These are phyloP conservation scores for Parastagonospora avenae DNA, from an alignment of 2,329 filamentous ascomycete species.

Conservation along the genomic window DNA sequence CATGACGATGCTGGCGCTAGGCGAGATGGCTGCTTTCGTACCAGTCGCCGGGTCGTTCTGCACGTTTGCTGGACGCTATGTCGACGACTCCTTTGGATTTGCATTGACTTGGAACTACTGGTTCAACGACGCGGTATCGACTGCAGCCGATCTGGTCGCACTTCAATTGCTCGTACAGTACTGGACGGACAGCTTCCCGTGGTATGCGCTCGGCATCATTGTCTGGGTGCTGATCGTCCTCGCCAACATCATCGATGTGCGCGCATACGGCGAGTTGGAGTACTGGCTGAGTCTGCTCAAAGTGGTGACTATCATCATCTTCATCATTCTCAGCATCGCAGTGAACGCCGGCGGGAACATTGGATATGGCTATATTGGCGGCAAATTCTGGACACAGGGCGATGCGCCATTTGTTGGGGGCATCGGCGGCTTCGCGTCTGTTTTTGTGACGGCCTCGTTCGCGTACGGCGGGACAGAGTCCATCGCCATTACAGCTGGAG, in stretches of 20 bases:
- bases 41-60: constrained; percentile 41
- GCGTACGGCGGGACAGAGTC: constrained; percentile 76
- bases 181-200: constrained; percentile 44
- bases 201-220: constrained; percentile 36
- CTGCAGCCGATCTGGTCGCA: constrained; percentile 43
- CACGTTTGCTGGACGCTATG: constrained; percentile 45
- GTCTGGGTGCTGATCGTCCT: constrained; percentile 40
- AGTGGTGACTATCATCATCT: constrained; percentile 41
- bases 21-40: constrained; percentile 47
- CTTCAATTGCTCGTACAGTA: constrained; percentile 42
- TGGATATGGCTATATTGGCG: constrained; percentile 53
- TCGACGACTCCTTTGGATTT: constrained; percentile 66
- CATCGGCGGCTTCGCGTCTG: constrained; percentile 64
- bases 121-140: constrained; percentile 39
- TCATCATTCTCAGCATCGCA: constrained; percentile 40
- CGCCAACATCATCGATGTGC: constrained; percentile 45
- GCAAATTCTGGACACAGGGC: constrained; percentile 70
- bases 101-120: constrained; percentile 41
- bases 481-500: constrained; percentile 76
- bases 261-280: constrained; percentile 44
- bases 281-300: constrained; percentile 44
- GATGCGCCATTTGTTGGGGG: constrained; percentile 54
- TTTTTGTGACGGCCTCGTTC: constrained; percentile 77
- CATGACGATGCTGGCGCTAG: constrained; percentile 44
- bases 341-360: constrained; percentile 34